phyloP scores from a whole-genome alignment of 2,329 filamentous ascomycete species.

The Pestalotiopsis sp. region DNA sequence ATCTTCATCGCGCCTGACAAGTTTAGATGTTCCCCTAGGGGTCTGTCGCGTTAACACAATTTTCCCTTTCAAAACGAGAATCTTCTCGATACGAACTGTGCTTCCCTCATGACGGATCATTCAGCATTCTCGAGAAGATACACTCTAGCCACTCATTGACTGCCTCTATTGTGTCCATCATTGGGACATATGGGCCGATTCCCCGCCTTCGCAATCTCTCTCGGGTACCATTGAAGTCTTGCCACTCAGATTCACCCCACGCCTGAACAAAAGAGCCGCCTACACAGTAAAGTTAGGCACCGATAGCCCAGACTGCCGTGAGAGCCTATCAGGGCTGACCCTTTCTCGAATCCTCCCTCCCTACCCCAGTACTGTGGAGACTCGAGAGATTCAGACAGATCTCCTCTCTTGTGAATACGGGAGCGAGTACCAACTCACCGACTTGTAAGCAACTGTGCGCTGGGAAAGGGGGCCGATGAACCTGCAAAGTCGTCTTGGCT shows the following conservation, averaged over 20 bases:
- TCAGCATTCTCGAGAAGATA: too few relatives aligned
- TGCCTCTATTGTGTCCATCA: too few relatives aligned
- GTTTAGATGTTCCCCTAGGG: too few relatives aligned
- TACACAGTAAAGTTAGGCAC: not conserved
- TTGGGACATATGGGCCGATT: too few relatives aligned
- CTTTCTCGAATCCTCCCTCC: not conserved
- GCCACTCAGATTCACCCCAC: not conserved
- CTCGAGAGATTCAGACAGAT: not conserved
- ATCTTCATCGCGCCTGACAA: too few relatives aligned
- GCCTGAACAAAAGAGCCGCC: not conserved
- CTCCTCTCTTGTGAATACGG: not conserved
- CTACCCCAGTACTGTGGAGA: not conserved
- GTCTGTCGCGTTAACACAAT: too few relatives aligned
- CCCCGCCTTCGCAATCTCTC: not conserved
- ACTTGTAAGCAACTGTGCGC: not conserved
- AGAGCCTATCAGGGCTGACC: not conserved
- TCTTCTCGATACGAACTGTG: too few relatives aligned
- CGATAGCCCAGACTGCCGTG: not conserved
- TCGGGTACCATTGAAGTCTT: not conserved
- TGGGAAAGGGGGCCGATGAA: not conserved
- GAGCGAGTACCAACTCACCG: not conserved
- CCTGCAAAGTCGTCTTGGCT: not conserved
- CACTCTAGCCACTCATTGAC: too few relatives aligned
- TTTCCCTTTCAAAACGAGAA: too few relatives aligned
- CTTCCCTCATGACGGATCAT: too few relatives aligned